Percentiles rank a stretch among this genome's conserved stretches.
These are phyloP conservation scores for Pseudogymnoascus sp. DNA, from an alignment of 2,329 filamentous ascomycete species.

Conservation along the genomic window DNA sequence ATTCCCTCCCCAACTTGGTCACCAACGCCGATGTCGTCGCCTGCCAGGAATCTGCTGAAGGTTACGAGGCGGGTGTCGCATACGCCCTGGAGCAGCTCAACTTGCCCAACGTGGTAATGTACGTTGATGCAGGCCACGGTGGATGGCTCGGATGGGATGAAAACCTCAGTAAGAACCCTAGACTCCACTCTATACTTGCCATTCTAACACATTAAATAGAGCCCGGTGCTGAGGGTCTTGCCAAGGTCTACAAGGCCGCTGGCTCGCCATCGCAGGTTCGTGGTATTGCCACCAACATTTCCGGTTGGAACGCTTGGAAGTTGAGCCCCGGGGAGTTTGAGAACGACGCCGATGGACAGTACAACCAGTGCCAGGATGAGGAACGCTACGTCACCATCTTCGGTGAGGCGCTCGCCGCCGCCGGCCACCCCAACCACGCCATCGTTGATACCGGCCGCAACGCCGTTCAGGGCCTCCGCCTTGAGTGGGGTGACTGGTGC, in stretches of 20 bases:
- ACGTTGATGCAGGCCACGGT: conserved; percentile 48
- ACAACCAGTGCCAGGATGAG: conserved; percentile 37
- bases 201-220: conserved; percentile 13
- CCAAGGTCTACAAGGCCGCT: conserved; percentile 40
- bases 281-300: conserved; percentile 49
- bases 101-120: conserved; percentile 49
- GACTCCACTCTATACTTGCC: neutral
- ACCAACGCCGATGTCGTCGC: conserved; percentile 45
- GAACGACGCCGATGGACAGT: conserved; percentile 37
- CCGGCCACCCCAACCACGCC: conserved; percentile 32
- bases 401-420: conserved; percentile 25
- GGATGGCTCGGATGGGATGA: conserved; percentile 51
- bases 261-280: conserved; percentile 42
- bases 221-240: conserved; percentile 39
- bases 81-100: conserved; percentile 45
- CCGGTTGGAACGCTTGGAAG: conserved; percentile 43
- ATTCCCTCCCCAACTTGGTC: conserved; percentile 50
- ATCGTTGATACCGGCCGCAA: conserved; percentile 45
- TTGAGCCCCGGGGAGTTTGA: conserved; percentile 22
- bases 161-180: conserved; percentile 32
- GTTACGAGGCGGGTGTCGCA: conserved; percentile 41
- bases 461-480: conserved; percentile 34
- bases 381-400: conserved; percentile 34
- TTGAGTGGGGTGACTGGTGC: conserved; percentile 40
- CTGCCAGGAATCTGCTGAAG: conserved; percentile 38